Percentiles rank a stretch among this genome's conserved stretches.
Conservation (phyloP, 2,329 filamentous ascomycete species). For the Hawksworthiomyces lignivorus region DNA sequence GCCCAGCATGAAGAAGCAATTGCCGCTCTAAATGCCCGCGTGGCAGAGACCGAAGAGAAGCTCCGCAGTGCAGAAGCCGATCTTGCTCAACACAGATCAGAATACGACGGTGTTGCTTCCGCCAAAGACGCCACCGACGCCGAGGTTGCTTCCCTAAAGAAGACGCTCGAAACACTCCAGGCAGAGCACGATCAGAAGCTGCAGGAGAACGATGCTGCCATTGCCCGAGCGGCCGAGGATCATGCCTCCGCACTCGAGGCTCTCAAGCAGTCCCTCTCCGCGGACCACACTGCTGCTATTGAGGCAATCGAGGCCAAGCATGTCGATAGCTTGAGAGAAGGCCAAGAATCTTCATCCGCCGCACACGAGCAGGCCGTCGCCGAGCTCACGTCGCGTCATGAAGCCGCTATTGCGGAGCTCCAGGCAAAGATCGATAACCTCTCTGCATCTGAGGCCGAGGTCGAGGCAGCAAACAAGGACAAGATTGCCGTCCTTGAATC, state of each 20-base stretch:
- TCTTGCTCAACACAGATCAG: conserved; percentile 40
- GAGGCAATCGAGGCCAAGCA: conserved; percentile 47
- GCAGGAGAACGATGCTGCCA: conserved; percentile 28
- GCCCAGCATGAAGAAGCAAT: conserved; percentile 42
- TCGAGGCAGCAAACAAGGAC: conserved; percentile 37
- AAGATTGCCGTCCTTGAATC: conserved; percentile 44
- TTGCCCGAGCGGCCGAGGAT: conserved; percentile 36
- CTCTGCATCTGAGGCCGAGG: conserved; percentile 35
- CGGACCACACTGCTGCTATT: conserved; percentile 43
- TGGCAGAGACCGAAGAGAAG: conserved; percentile 42
- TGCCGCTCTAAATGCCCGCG: conserved; percentile 37
- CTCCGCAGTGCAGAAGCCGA: conserved; percentile 43
- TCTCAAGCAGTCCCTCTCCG: conserved; percentile 39
- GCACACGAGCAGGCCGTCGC: conserved; percentile 42
- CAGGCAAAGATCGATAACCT: conserved; percentile 50
- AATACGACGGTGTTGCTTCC: conserved; percentile 39
- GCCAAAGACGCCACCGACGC: conserved; percentile 41
- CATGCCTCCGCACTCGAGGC: conserved; percentile 42
- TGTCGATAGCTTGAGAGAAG: conserved; percentile 40
- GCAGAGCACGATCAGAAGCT: conserved; percentile 32
- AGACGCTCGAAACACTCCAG: conserved; percentile 40
- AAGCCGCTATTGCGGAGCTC: conserved; percentile 38
- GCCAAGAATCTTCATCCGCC: conserved; percentile 32
- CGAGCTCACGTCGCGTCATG: conserved; percentile 44
- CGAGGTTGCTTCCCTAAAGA: conserved; percentile 41